A percentile compares a stretch with the other conserved stretches of the same genome.
Conservation (phyloP, 768 basidiomycete species). For the Psilocybe azurescens region DNA sequence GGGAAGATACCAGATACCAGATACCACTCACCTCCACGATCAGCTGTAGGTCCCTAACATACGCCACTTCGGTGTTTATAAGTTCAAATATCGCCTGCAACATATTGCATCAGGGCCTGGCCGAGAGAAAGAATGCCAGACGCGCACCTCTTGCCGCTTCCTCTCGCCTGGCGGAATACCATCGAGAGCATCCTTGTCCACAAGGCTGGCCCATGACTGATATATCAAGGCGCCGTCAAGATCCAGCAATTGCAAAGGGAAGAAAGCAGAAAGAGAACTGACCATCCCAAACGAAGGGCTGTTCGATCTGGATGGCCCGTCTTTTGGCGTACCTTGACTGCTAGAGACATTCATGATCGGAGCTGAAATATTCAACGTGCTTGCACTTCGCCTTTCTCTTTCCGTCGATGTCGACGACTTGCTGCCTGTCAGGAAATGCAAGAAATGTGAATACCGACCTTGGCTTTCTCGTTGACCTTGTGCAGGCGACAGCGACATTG, state of each 20-base stretch:
- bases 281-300: constrained; percentile 77
- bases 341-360: constrained; percentile 53
- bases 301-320: constrained; percentile 42
- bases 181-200: constrained; percentile 83
- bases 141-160: constrained; percentile 81
- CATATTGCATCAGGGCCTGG: not conserved
- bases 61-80: constrained; percentile 88
- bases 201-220: constrained; percentile 92
- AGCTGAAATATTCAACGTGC: constrained; percentile 66
- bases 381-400: constrained; percentile 41
- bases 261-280: constrained; percentile 24
- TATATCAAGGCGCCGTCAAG: constrained; percentile 8
- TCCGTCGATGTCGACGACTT: constrained; percentile 49
- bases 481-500: constrained; percentile 24
- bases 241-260: not conserved
- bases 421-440: constrained; percentile 68
- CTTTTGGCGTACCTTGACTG: constrained; percentile 25
- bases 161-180: constrained; percentile 82
- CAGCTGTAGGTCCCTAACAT: constrained; percentile 90
- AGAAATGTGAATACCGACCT: constrained; percentile 52
- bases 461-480: constrained; percentile 19
- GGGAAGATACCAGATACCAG: not conserved
- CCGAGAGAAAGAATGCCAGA: not conserved
- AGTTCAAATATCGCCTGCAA: constrained; percentile 90
- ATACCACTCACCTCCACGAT: constrained; percentile 74